phyloP scores from a whole-genome alignment of 805 yeast genomes.

The Candida yuanshanica region DNA sequence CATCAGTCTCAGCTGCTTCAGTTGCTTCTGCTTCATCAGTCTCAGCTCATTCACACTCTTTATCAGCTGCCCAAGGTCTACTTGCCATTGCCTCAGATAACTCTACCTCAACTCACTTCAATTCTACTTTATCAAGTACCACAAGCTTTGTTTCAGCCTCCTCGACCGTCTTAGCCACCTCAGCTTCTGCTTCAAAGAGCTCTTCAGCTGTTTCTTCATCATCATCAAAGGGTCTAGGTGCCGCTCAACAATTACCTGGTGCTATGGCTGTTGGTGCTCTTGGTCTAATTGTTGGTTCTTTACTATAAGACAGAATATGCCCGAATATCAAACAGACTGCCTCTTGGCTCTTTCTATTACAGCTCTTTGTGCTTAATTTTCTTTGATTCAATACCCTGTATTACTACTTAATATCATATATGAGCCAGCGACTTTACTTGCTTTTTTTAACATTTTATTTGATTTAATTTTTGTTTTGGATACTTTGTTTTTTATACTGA shows the following conservation, averaged over 20 bases:
- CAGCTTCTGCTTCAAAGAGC: slow-evolving; percentile 19
- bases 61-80: slow-evolving; percentile 33
- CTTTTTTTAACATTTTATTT: neutral
- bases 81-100: slow-evolving; percentile 37
- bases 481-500: neutral
- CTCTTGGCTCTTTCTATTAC: neutral
- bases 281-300: slow-evolving; percentile 25
- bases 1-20: slow-evolving; percentile 13
- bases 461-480: neutral
- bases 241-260: slow-evolving; percentile 19
- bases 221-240: slow-evolving; percentile 29
- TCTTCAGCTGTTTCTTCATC: slow-evolving; percentile 23
- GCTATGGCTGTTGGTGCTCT: slow-evolving; percentile 22
- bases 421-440: neutral
- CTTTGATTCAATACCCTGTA: slow-evolving; percentile 1
- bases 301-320: slow-evolving; percentile 11
- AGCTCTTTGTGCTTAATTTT: neutral
- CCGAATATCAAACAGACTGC: neutral
- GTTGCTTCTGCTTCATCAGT: slow-evolving; percentile 15
- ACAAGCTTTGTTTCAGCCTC: slow-evolving; percentile 17
- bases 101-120: slow-evolving; percentile 29
- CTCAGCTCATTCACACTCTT: slow-evolving; percentile 15
- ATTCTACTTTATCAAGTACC: slow-evolving; percentile 26
- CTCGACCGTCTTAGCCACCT: slow-evolving; percentile 17
- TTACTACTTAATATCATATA: neutral